These are phyloP conservation scores for Magnaporthiopsis incrustans DNA, from an alignment of 2,329 filamentous ascomycete species.

Conservation along the genomic window DNA sequence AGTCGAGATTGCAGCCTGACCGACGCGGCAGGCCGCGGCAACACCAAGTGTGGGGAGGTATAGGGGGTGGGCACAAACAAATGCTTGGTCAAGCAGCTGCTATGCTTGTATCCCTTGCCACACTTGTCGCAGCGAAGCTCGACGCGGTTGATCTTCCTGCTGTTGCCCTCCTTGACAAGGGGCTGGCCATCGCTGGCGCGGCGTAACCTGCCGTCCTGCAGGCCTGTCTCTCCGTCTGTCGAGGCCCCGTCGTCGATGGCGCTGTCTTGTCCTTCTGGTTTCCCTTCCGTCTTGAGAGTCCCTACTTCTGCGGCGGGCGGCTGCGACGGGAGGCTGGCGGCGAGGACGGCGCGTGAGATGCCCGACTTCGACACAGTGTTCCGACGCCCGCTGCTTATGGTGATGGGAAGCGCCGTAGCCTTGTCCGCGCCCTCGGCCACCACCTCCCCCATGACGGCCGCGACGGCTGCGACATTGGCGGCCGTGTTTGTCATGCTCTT, in stretches of 20 bases:
- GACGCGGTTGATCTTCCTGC: slow-evolving; percentile 64
- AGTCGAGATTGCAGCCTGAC: not conserved
- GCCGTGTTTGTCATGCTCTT: slow-evolving; percentile 82
- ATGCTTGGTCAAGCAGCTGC: slow-evolving; percentile 99
- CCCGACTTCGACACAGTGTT: slow-evolving; percentile 61
- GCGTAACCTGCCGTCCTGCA: slow-evolving; percentile 42
- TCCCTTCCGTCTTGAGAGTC: slow-evolving; percentile 35
- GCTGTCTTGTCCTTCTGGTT: slow-evolving; percentile 45
- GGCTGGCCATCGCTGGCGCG: slow-evolving; percentile 82
- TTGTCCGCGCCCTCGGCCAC: slow-evolving; percentile 35
- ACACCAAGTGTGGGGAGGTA: slow-evolving; percentile 25
- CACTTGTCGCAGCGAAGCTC: slow-evolving; percentile 96
- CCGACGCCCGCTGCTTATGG: slow-evolving; percentile 47
- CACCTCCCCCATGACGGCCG: slow-evolving; percentile 52
- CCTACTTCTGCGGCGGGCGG: slow-evolving; percentile 25
- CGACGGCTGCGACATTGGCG: slow-evolving; percentile 66
- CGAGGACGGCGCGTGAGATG: slow-evolving; percentile 41
- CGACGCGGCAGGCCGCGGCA: not conserved
- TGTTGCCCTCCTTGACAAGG: slow-evolving; percentile 62
- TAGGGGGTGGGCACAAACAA: slow-evolving; percentile 69
- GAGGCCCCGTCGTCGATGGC: slow-evolving; percentile 63
- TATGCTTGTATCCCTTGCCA: slow-evolving; percentile 99
- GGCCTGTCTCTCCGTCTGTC: slow-evolving; percentile 44
- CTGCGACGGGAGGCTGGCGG: slow-evolving; percentile 53
- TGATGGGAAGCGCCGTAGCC: slow-evolving; percentile 47